A percentile compares a stretch with the other conserved stretches of the same genome.
Conservation (phyloP, 2,329 filamentous ascomycete species). For the Sarocladium kiliense region DNA sequence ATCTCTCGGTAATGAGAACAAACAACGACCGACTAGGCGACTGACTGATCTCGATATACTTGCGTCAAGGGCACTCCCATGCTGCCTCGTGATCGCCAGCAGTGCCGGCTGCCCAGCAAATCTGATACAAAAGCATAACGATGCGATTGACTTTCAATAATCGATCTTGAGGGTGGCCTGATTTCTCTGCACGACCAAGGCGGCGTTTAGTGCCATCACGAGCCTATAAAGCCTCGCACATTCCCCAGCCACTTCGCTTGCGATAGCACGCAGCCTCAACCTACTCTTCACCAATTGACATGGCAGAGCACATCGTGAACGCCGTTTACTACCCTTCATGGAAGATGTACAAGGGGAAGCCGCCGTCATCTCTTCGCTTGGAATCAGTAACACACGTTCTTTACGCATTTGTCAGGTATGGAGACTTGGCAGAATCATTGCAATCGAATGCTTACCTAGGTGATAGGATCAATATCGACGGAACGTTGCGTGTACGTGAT, state of each 20-base stretch:
- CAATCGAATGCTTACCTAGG: constrained; percentile 12
- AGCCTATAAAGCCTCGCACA: background rate
- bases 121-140: too few species aligned
- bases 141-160: too few species aligned
- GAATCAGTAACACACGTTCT: constrained; percentile 57
- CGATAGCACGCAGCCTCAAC: too few species aligned
- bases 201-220: too few species aligned
- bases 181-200: too few species aligned
- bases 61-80: too few species aligned
- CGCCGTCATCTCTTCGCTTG: constrained; percentile 53
- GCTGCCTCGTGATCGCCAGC: background rate
- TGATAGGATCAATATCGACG: constrained; percentile 27
- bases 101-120: too few species aligned
- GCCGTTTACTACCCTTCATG: constrained; percentile 61
- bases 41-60: too few species aligned
- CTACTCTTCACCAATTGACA: background rate
- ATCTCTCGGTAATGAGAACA: too few species aligned
- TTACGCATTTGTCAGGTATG: constrained; percentile 56
- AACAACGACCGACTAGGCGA: too few species aligned
- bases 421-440: background rate
- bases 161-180: too few species aligned
- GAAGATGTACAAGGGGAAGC: constrained; percentile 54
- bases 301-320: constrained; percentile 21
- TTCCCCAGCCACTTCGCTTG: background rate
- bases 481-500: constrained; percentile 34